Evolutionary conservation across 2,329 filamentous ascomycete genomes (phyloP).

Genomic region (Aspergillus proliferans): DNA sequence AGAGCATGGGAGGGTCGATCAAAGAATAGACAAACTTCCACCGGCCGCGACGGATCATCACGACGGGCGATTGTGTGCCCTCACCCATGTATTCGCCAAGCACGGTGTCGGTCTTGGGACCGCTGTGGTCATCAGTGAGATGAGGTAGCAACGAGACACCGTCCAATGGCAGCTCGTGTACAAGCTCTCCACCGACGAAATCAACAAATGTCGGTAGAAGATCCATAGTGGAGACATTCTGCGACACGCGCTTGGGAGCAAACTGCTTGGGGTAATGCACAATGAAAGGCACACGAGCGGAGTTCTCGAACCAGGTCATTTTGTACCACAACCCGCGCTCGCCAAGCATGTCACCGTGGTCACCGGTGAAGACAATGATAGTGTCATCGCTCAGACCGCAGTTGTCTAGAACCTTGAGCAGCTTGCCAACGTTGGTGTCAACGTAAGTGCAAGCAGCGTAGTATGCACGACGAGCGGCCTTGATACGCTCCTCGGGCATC

Average conservation of each 20-base stretch:
- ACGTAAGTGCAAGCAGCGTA: constrained; percentile 92
- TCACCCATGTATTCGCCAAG: constrained; percentile 94
- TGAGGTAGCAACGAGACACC: constrained; percentile 77
- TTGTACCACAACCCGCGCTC: constrained; percentile 92
- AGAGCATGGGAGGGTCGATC: constrained; percentile 77
- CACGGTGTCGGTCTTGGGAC: constrained; percentile 66
- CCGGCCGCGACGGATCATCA: constrained; percentile 84
- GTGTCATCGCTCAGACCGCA: constrained; percentile 78
- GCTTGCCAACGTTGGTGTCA: constrained; percentile 81
- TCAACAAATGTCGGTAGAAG: constrained; percentile 84
- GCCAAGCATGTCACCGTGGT: constrained; percentile 94
- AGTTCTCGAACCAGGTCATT: constrained; percentile 94
- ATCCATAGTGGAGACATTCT: constrained; percentile 88
- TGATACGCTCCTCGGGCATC: constrained; percentile 79
- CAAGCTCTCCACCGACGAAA: constrained; percentile 65
- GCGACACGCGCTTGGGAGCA: constrained; percentile 64
- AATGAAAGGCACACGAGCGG: constrained; percentile 80
- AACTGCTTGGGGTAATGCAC: constrained; percentile 75
- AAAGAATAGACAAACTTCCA: constrained; percentile 92
- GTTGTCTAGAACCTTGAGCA: constrained; percentile 70
- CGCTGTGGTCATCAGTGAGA: constrained; percentile 50
- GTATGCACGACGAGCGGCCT: constrained; percentile 78
- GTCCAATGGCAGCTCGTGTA: constrained; percentile 72
- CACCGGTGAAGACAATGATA: constrained; percentile 84
- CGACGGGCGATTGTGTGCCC: constrained; percentile 78